A percentile compares a stretch with the other conserved stretches of the same genome.
These are phyloP conservation scores for Trametes gibbosa DNA, from an alignment of 768 basidiomycete genomes.

Conservation along the genomic window DNA sequence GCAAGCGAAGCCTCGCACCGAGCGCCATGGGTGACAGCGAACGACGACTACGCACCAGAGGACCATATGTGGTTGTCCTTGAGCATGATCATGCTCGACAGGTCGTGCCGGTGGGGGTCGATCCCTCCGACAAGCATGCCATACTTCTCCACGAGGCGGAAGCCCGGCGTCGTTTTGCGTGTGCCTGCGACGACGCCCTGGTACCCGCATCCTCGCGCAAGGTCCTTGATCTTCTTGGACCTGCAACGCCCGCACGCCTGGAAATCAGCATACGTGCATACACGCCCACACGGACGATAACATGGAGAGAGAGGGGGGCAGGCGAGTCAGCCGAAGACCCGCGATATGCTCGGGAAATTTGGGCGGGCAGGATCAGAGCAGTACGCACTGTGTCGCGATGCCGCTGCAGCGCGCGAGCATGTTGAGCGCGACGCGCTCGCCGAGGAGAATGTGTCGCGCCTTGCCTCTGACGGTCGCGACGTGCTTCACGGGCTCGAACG, in stretches of 20 bases:
- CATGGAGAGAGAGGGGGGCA: too few relatives aligned
- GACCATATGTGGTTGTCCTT: conserved; percentile 99
- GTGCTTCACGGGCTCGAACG: conserved; percentile 76
- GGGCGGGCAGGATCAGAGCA: neutral
- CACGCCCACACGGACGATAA: too few relatives aligned
- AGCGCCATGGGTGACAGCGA: too few relatives aligned
- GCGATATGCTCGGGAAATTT: neutral
- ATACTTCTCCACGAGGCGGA: conserved; percentile 96
- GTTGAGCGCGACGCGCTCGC: conserved; percentile 92
- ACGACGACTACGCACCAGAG: conserved; percentile 54
- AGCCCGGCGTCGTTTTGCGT: conserved; percentile 95
- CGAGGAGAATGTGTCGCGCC: conserved; percentile 82
- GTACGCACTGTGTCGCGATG: conserved; percentile 85
- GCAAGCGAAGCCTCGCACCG: too few relatives aligned
- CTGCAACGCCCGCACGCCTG: conserved; percentile 37
- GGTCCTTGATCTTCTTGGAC: conserved; percentile 77
- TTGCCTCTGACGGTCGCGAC: conserved; percentile 91
- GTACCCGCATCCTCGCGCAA: conserved; percentile 77
- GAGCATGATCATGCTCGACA: conserved; percentile 99
- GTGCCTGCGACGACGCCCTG: conserved; percentile 91
- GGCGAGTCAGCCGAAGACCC: too few relatives aligned
- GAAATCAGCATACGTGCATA: too few relatives aligned
- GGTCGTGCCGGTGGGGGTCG: conserved; percentile 91
- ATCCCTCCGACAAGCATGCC: conserved; percentile 98
- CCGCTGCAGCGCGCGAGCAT: conserved; percentile 93